Conservation (phyloP, 768 basidiomycete species). For the Lactarius akahatsu region DNA sequence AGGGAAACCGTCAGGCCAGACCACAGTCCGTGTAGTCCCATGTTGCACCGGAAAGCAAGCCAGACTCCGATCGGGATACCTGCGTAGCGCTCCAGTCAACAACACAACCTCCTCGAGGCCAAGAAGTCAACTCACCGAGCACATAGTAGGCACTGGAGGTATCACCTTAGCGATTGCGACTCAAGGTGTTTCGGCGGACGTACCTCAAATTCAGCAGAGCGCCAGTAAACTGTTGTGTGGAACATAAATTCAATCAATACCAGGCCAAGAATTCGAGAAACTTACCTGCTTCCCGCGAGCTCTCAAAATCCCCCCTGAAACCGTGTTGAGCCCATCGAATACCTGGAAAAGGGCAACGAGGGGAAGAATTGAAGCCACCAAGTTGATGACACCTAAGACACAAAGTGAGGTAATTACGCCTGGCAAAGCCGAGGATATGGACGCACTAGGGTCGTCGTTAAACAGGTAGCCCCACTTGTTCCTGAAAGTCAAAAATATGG, state of each 20-base stretch:
- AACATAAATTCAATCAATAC: not conserved
- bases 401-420: not conserved
- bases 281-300: slow-evolving; percentile 74
- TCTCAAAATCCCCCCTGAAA: slow-evolving; percentile 76
- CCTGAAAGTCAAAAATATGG: slow-evolving; percentile 45
- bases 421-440: not conserved
- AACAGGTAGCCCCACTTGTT: slow-evolving; percentile 57
- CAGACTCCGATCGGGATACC: slow-evolving; percentile 82
- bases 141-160: slow-evolving; percentile 67
- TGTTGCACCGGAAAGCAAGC: slow-evolving; percentile 61
- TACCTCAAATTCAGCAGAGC: slow-evolving; percentile 78
- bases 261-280: not conserved
- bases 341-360: slow-evolving; percentile 79
- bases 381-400: slow-evolving; percentile 38
- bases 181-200: slow-evolving; percentile 27
- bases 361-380: slow-evolving; percentile 58
- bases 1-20: slow-evolving; percentile 73
- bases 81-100: slow-evolving; percentile 22
- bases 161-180: slow-evolving; percentile 16
- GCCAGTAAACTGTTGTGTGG: slow-evolving; percentile 53
- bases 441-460: slow-evolving; percentile 50
- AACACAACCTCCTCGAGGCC: not conserved
- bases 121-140: slow-evolving; percentile 45
- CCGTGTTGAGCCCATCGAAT: slow-evolving; percentile 72
- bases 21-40: slow-evolving; percentile 78